A percentile compares a stretch with the other conserved stretches of the same genome.
phyloP scores from a whole-genome alignment of 1,139 yeast species.

The Hyphopichia burtonii region DNA sequence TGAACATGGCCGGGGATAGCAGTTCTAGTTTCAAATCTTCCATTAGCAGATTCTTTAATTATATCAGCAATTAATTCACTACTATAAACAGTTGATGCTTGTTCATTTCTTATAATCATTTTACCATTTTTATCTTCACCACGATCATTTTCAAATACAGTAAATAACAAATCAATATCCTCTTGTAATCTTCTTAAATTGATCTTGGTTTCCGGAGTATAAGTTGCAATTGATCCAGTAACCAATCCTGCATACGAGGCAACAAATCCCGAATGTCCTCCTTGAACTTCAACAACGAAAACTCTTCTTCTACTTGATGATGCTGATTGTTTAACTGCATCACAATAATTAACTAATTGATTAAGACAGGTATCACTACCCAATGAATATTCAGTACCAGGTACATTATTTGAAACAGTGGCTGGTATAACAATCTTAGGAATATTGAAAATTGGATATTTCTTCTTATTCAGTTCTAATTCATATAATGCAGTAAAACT shows the following conservation, averaged over 20 bases:
- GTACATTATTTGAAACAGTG: constrained; percentile 95
- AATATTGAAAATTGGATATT: constrained; percentile 87
- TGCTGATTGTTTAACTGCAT: constrained; percentile 91
- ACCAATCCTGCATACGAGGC: constrained; percentile 88
- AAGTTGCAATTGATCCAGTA: constrained; percentile 90
- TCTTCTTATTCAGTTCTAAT: constrained; percentile 65
- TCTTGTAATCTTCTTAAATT: constrained; percentile 68
- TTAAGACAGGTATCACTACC: constrained; percentile 95
- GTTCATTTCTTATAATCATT: constrained; percentile 64
- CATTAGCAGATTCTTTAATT: constrained; percentile 62
- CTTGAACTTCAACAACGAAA: constrained; percentile 95
- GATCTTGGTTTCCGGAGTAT: constrained; percentile 88
- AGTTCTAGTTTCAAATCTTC: constrained; percentile 70
- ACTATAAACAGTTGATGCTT: constrained; percentile 66
- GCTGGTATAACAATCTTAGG: constrained; percentile 95
- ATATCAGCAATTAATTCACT: constrained; percentile 69
- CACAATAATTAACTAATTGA: constrained; percentile 87
- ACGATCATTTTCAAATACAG: constrained; percentile 67
- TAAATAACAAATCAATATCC: constrained; percentile 70
- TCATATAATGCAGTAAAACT: constrained; percentile 83
- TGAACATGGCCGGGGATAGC: constrained; percentile 85
- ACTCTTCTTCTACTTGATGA: constrained; percentile 93
- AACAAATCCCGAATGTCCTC: constrained; percentile 92
- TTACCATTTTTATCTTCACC: constrained; percentile 84
- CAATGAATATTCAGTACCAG: constrained; percentile 92